These are phyloP conservation scores for Backusella westeae DNA, from an alignment of 192 early-diverging fungal genomes.

Conservation along the genomic window DNA sequence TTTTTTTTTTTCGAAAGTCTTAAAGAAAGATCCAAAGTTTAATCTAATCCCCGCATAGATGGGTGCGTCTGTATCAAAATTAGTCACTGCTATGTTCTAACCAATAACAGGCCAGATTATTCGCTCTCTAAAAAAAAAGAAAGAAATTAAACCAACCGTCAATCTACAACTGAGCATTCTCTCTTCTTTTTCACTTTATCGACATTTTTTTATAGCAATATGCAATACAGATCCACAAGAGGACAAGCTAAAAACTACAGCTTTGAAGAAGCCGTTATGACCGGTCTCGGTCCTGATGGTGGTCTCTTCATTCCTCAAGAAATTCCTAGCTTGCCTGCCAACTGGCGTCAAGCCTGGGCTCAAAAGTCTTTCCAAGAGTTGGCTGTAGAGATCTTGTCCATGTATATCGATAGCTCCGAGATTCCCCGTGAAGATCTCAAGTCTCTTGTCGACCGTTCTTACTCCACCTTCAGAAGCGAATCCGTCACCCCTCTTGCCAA, in stretches of 20 bases:
- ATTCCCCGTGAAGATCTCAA: conserved; percentile 73
- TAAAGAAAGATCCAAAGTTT: not conserved
- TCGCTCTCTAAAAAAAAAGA: not conserved
- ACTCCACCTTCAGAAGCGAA: conserved; percentile 71
- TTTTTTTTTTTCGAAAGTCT: not conserved
- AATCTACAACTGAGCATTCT: not conserved
- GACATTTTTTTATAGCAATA: conserved; percentile 34
- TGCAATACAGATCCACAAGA: conserved; percentile 92
- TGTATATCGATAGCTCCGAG: conserved; percentile 78
- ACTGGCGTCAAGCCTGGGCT: conserved; percentile 74
- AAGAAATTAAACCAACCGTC: not conserved
- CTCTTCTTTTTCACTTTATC: not conserved
- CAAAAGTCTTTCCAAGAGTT: conserved; percentile 75
- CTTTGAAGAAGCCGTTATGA: conserved; percentile 91
- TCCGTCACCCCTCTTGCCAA: conserved; percentile 77
- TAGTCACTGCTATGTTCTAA: not conserved
- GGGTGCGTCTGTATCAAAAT: not conserved
- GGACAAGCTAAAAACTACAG: conserved; percentile 64
- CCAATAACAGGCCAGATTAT: not conserved
- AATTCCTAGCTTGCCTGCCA: conserved; percentile 69
- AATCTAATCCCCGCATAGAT: not conserved
- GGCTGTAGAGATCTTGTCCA: conserved; percentile 80
- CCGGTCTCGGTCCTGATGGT: conserved; percentile 90
- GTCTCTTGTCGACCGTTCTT: conserved; percentile 67
- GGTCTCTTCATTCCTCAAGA: conserved; percentile 90